Conservation (phyloP, 2,329 filamentous ascomycete species). For the Sporothrix dimorphospora region DNA sequence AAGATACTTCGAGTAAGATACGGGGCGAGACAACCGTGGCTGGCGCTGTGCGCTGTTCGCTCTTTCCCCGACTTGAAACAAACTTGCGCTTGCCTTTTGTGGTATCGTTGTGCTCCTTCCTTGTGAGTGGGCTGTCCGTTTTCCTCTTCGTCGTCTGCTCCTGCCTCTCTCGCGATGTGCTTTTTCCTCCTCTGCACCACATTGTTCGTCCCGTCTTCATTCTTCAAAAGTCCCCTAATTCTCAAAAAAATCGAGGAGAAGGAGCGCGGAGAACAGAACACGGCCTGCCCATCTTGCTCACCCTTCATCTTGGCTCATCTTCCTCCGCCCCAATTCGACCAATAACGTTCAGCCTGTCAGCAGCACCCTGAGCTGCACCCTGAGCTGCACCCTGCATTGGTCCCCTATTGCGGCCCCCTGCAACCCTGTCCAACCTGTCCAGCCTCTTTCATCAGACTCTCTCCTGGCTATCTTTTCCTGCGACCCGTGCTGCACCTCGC, state of each 20-base stretch:
- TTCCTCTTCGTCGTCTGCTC: neutral
- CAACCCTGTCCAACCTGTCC: neutral
- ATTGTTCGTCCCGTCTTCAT: neutral
- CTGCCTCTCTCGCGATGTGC: neutral
- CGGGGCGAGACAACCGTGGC: neutral
- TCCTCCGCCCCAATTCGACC: slow-evolving; percentile 7
- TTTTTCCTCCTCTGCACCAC: neutral
- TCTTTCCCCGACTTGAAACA: neutral
- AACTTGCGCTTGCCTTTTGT: neutral
- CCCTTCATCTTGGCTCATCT: neutral
- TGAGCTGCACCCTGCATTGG: neutral
- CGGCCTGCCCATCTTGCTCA: neutral
- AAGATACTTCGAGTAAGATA: too few species aligned
- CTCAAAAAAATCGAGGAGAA: neutral
- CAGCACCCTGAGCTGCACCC: neutral
- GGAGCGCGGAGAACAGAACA: too few species aligned
- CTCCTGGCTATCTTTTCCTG: neutral
- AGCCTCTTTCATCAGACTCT: neutral
- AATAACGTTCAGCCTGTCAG: neutral
- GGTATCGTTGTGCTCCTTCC: neutral
- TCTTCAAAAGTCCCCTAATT: neutral
- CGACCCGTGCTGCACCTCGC: neutral
- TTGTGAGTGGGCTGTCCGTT: too few species aligned
- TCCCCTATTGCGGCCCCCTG: neutral
- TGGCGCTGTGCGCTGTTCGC: neutral